Evolutionary conservation across 1,284 basidiomycete genomes (phyloP).

Genomic region (Apiotrichum akiyoshidainum): DNA sequence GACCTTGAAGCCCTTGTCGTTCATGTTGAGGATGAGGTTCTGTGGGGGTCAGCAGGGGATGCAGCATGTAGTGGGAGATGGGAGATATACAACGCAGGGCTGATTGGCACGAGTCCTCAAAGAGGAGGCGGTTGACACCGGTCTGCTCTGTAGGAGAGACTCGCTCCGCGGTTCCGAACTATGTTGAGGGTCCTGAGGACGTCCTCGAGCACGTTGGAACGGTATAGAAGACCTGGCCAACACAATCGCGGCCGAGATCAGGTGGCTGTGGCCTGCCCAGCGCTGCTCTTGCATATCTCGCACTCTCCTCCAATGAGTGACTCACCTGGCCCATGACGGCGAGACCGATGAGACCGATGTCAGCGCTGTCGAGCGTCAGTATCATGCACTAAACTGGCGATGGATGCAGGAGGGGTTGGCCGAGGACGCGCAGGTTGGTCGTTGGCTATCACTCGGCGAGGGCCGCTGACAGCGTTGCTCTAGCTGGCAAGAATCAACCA

Average conservation of each 20-base stretch:
- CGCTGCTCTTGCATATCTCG: no score
- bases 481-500: neutral
- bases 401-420: no score
- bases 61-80: neutral
- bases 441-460: neutral
- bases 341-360: conserved; percentile 61
- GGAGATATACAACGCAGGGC: conserved; percentile 1
- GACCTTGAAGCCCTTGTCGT: conserved; percentile 98
- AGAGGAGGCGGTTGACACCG: no score
- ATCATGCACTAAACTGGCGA: neutral
- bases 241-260: no score
- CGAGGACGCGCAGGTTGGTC: neutral
- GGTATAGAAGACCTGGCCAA: no score
- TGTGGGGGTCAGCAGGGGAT: conserved; percentile 63
- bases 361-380: conserved; percentile 29
- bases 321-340: conserved; percentile 75
- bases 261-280: no score
- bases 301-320: neutral
- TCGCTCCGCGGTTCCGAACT: no score
- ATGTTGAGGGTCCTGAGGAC: no score
- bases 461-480: no score
- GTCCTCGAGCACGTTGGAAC: no score
- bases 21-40: conserved; percentile 97
- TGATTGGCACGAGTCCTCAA: no score
- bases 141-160: no score